Conservation (phyloP, 2,329 filamentous ascomycete species). For the Fusarium solani-melongenae region DNA sequence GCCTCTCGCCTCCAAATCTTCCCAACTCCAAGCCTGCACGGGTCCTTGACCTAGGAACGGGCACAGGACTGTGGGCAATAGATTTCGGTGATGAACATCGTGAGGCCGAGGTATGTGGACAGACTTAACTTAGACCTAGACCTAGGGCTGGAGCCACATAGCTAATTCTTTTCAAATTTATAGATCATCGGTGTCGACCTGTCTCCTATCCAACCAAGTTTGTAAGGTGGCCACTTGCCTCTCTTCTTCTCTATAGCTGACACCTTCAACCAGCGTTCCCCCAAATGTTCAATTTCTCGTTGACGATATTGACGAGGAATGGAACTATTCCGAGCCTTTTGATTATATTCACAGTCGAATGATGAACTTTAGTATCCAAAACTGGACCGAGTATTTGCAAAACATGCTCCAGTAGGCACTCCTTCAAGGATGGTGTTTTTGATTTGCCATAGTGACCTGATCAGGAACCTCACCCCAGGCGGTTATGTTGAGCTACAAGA, state of each 20-base stretch:
- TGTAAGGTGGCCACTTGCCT: neutral
- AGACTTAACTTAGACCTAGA: neutral
- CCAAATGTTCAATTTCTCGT: neutral
- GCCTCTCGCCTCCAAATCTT: neutral
- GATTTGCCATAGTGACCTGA: neutral
- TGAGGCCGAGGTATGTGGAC: neutral
- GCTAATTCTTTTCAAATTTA: neutral
- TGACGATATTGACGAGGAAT: neutral
- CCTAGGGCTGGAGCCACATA: neutral
- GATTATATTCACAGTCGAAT: neutral
- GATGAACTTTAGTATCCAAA: neutral
- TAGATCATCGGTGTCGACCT: neutral
- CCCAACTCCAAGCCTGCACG: neutral
- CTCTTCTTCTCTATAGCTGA: neutral
- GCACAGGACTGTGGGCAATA: neutral
- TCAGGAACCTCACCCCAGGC: neutral
- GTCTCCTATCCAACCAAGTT: neutral
- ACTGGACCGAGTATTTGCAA: neutral
- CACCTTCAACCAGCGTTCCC: neutral
- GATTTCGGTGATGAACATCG: neutral
- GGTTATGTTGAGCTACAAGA: neutral
- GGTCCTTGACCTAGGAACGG: neutral
- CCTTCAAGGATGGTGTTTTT: fast-evolving
- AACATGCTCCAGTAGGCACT: neutral
- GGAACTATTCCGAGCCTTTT: neutral